Evolutionary conservation across 2,329 filamentous ascomycete species (phyloP), one percentile per base, ranked within the genome.

Genomic region (Penicillium griseofulvum): DNA sequence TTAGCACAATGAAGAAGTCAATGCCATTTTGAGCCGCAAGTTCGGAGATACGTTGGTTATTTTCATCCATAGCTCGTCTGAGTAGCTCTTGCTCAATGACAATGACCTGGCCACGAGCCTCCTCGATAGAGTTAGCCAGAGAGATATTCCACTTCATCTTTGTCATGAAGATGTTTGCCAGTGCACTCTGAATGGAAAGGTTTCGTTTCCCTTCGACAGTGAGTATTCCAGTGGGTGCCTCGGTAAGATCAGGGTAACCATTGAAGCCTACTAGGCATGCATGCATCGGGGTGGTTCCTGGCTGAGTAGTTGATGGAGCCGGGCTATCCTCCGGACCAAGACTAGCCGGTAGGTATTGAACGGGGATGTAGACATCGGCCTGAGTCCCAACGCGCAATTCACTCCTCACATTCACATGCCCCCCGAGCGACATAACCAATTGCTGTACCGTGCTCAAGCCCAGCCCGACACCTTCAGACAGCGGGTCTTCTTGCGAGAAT

Each of bases 381-480:
- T 65, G 62, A 0, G 64, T 67, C 0, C 64, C 64, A 10, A 61
- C 49, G 16, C 54, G 60, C 2, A 57, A 8, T 36, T 65, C 63
- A 45, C 75, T 81, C 17, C 73, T 75, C 22, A 87, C 76, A 10
- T 81, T 76, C 22, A 87, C 81, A 1, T 74, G 74, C 0, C 84
- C 85, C 3, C 78, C 77, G 0, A 87, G 73, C 38, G 80, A 80
- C 26, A 78, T 74, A 4, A 85, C 78, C 5, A 88, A 81, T 66
- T 72, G 50, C 31, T 78, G 77, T 1, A 88, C 85, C 5, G 87
- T 80, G 48, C 80, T 84, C 17, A 88, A 71, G 0, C 86, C 86
- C 0, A 88, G 74, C 0, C 86, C 86, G 0, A 82, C 81, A 0
- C 86, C 86, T 0, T 81, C 77, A 0, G 79, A 74, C 0, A 87